Evolutionary conservation across 2,329 filamentous ascomycete species (phyloP).

Genomic region (Colletotrichum liriopes): DNA sequence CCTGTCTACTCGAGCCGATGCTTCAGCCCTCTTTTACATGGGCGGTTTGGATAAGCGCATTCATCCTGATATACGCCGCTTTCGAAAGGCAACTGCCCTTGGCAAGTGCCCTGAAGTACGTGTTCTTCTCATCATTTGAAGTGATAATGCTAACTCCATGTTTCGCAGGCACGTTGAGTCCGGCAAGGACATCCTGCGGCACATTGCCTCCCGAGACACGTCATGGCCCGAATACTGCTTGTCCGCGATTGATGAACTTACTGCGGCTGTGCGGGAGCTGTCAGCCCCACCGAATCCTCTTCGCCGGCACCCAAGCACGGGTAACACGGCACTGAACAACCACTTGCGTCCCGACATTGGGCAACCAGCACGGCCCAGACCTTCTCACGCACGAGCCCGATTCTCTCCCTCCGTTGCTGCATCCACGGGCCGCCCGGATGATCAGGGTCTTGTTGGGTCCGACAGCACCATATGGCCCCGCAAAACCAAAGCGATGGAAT

Average conservation of each 20-base stretch:
- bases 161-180: constrained; percentile 48
- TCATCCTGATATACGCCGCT: constrained; percentile 66
- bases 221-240: constrained; percentile 54
- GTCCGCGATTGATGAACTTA: constrained; percentile 51
- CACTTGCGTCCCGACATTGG: background rate
- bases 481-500: constrained; percentile 7
- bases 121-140: background rate
- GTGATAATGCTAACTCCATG: background rate
- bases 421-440: constrained; percentile 19
- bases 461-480: constrained; percentile 16
- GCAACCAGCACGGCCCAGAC: background rate
- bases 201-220: constrained; percentile 50
- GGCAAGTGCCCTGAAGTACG: constrained; percentile 57
- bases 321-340: background rate
- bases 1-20: constrained; percentile 50
- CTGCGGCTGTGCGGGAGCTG: constrained; percentile 49
- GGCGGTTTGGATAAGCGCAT: constrained; percentile 68
- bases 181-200: constrained; percentile 48
- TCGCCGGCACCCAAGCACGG: background rate
- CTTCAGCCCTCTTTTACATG: constrained; percentile 68
- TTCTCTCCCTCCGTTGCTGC: constrained; percentile 29
- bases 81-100: constrained; percentile 60
- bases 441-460: background rate
- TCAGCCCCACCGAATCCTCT: constrained; percentile 17
- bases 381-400: constrained; percentile 1